Evolutionary conservation across 208 protist species (phyloP).

Genomic region (Crithidia brevicula): DNA sequence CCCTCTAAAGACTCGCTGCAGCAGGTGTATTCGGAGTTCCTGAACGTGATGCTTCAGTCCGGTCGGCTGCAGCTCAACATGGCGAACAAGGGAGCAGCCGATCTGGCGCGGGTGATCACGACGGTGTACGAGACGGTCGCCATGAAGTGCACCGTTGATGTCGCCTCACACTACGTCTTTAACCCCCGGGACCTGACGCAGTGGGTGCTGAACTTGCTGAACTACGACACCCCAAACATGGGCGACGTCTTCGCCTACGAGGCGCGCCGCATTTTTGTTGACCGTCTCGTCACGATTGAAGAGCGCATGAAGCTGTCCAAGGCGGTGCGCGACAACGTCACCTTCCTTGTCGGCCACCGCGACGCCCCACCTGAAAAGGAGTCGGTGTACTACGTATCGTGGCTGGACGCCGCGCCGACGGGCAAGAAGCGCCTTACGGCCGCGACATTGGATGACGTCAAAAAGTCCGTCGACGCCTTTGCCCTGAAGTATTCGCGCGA

Average conservation of each 20-base stretch:
- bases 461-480: slow-evolving; percentile 68
- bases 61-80: slow-evolving; percentile 70
- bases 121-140: slow-evolving; percentile 93
- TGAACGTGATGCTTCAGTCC: slow-evolving; percentile 91
- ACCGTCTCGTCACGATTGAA: slow-evolving; percentile 92
- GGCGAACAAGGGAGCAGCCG: slow-evolving; percentile 74
- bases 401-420: slow-evolving; percentile 47
- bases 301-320: slow-evolving; percentile 76
- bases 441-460: slow-evolving; percentile 70
- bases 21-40: slow-evolving; percentile 94
- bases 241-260: slow-evolving; percentile 94
- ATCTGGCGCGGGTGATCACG: slow-evolving; percentile 94
- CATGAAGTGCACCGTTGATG: slow-evolving; percentile 93
- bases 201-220: slow-evolving; percentile 93
- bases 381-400: slow-evolving; percentile 76
- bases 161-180: slow-evolving; percentile 97
- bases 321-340: slow-evolving; percentile 79
- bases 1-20: slow-evolving; percentile 93
- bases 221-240: slow-evolving; percentile 91
- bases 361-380: slow-evolving; percentile 76
- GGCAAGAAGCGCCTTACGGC: slow-evolving; percentile 65
- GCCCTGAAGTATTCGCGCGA: slow-evolving; percentile 94
- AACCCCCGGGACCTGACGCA: slow-evolving; percentile 97
- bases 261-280: slow-evolving; percentile 94
- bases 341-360: slow-evolving; percentile 76